Evolutionary conservation across 75 land plant genomes (phyloP), one percentile per base, ranked within the genome.

Genomic region (Sequoiadendron giganteum): DNA sequence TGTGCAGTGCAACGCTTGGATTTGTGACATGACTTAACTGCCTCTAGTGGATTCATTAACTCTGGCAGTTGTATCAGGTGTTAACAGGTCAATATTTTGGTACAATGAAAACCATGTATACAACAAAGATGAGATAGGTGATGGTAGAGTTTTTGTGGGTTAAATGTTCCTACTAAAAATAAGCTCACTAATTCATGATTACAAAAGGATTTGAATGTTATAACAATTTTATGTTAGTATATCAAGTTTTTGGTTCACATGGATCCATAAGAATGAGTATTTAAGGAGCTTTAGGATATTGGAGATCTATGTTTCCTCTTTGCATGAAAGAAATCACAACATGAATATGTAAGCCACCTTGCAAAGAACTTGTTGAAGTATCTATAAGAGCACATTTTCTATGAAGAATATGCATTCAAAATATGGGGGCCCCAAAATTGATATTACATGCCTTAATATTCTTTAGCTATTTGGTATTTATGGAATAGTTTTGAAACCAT

Each of bases 121-220:
- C n/a, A n/a, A n/a, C n/a, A n/a, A n/a, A 97, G n/a, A n/a, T 88
- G 98, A 97, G 43, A 96, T 98, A 87, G 95, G 95, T 39, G 95
- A 96, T 88, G 99, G 94, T 86, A 96, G 98, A 49, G 91, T 95
- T 83, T 92, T 96, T 43, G 82, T 94, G 49, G 97, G 96, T 55
- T 98, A 94, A 87, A 89, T 97, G 32, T 98, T 98, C 88, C 83
- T 75, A 88, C 92, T 98, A 78, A 93, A 92, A 85, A 93, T 98
- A 54, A 91, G 87, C 93, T 98, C 3, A 96, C 99, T 11, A 97
- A 94, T 83, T 90, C 94, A 87, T 98, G 99, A 21, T 84, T 94
- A 68, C 95, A 96, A 80, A 90, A 93, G 94, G 88, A 94, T 19
- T 88, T 89, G 85, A 95, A 96, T 32, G 95, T 96, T 34, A 91